Evolutionary conservation across 2,329 filamentous ascomycete genomes (phyloP).

Genomic region (Fusarium falciforme): DNA sequence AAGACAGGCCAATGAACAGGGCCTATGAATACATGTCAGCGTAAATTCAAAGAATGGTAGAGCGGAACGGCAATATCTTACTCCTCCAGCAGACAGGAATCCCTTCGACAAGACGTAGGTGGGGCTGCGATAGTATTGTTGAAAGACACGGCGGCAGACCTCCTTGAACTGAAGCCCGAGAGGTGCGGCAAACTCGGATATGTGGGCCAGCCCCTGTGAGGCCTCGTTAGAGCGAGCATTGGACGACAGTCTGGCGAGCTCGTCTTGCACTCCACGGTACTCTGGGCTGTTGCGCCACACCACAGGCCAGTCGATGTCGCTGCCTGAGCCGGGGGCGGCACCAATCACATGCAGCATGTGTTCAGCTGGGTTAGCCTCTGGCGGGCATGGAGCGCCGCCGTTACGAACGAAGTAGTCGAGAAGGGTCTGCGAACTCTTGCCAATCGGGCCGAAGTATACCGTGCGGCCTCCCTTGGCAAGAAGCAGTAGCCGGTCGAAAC

Average conservation of each 20-base stretch:
- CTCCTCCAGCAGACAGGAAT: conserved; percentile 37
- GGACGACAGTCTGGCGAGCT: conserved; percentile 44
- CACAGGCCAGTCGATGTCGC: conserved; percentile 52
- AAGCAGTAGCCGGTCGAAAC: conserved; percentile 58
- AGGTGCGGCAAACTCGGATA: conserved; percentile 46
- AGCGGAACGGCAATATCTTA: conserved; percentile 42
- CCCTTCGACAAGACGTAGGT: conserved; percentile 72
- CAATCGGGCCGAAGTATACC: conserved; percentile 75
- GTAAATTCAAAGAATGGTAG: too few relatives aligned
- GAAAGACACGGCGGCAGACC: conserved; percentile 51
- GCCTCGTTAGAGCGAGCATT: neutral
- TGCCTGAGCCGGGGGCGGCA: conserved; percentile 62
- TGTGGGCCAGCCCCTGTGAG: neutral
- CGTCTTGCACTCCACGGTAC: conserved; percentile 45
- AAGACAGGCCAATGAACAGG: conserved; percentile 77
- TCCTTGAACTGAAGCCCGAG: conserved; percentile 46
- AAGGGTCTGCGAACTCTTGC: conserved; percentile 64
- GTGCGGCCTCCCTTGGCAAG: conserved; percentile 65
- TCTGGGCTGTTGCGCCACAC: conserved; percentile 51
- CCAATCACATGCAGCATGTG: conserved; percentile 68
- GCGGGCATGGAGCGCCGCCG: conserved; percentile 64
- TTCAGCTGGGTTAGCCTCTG: conserved; percentile 73
- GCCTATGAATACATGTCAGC: conserved; percentile 9
- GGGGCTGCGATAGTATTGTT: conserved; percentile 56
- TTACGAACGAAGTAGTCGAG: conserved; percentile 72